These are phyloP conservation scores for Bryoerythrophyllum caledonicum DNA, from an alignment of 225 moss, liverwort and hornwort genomes.

Conservation along the genomic window DNA sequence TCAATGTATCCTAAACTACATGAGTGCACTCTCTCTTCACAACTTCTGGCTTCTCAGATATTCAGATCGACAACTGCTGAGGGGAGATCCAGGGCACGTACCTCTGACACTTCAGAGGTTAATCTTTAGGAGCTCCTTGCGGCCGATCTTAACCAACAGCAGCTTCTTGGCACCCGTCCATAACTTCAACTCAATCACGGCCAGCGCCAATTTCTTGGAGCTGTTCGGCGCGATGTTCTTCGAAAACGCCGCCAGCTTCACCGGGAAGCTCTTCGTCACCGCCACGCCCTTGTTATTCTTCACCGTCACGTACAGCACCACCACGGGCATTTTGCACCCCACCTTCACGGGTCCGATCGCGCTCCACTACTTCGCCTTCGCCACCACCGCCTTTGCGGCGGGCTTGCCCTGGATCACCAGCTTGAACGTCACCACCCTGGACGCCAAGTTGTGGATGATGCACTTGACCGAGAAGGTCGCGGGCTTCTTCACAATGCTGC, in stretches of 20 bases:
- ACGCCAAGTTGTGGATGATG: constrained; percentile 7
- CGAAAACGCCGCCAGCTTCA: background rate
- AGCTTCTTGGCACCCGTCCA: background rate
- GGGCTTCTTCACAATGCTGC: background rate
- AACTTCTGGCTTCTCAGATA: background rate
- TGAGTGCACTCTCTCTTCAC: background rate
- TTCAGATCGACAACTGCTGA: background rate
- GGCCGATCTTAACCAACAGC: background rate
- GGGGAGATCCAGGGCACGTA: background rate
- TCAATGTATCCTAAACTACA: no score
- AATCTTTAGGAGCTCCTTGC: background rate
- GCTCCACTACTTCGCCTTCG: background rate
- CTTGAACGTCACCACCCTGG: background rate
- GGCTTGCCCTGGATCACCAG: background rate
- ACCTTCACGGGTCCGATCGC: constrained; percentile 15
- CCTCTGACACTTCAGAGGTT: background rate
- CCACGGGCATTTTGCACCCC: background rate
- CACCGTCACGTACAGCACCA: background rate
- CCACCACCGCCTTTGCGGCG: background rate
- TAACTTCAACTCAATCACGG: background rate
- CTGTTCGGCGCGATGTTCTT: background rate
- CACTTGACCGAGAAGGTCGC: background rate
- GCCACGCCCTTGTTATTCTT: background rate
- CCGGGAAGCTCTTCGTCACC: background rate
- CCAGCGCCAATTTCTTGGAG: background rate